Evolutionary conservation across 139 green algal genomes (phyloP), one percentile per base, ranked within the genome.

Genomic region (Haematococcus lacustris): DNA sequence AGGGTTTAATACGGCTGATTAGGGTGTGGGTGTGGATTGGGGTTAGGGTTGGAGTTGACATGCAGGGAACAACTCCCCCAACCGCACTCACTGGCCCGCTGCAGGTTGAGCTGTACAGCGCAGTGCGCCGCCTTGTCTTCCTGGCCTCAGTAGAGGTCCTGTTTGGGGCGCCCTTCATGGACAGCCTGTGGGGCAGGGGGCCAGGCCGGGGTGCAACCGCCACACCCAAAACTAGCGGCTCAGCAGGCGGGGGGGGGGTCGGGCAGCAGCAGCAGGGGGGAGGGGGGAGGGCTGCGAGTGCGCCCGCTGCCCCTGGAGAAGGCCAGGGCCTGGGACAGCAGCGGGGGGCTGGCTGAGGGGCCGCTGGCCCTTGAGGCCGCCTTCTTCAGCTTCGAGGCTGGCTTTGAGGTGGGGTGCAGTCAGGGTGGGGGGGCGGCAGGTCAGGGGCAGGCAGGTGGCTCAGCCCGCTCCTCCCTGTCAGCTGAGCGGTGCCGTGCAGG

Each of bases 331-430:
- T 38, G 35, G 50, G 65, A 37, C 64, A 7, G 37, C 65, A 1
- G 65, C 1, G 35, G 64, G 73, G 2, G 9, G 43, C 43, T 53
- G 9, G 17, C 43, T 53, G 43, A 9, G 43, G 9, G 43, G 43
- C 43, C 9, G 9, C 25, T 78, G 51, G n/a, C 57, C 35, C 67
- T 85, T 30, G 43, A 74, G 3, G 28, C 7, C 1, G n/a, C 17
- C 4, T 82, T 85, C 66, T 84, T 84, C 7, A 37, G 35, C 0
- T 93, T 93, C 81, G 88, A 94, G 47, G 76, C 53, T 0, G 70
- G 73, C 0, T 94, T 93, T 76, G 88, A 93, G 82, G 81, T 83
- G 38, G n/a, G n/a, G n/a, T n/a, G n/a, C n/a, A n/a, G n/a, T n/a
- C n/a, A n/a, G n/a, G n/a, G n/a, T n/a, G n/a, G n/a, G n/a, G n/a